Evolutionary conservation across 169 alveolate species (phyloP), one percentile per base, ranked within the genome.

Genomic region (Hammondia hammondi): DNA sequence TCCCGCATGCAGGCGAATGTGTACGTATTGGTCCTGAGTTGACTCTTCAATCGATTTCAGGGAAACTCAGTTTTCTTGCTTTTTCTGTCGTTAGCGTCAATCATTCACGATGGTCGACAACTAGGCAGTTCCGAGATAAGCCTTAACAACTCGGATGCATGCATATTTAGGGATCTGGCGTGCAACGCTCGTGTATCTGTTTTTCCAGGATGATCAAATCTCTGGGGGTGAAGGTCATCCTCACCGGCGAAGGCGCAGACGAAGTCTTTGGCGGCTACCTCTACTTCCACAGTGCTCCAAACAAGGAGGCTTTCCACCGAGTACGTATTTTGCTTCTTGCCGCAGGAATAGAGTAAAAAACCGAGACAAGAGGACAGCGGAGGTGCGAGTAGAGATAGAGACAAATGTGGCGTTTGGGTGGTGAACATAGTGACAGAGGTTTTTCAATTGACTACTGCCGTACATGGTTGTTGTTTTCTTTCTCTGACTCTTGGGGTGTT

Each of bases 181-280:
- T 4, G 87, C 19, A 77, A 32, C 32, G 24, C 19, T 77, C 5
- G 32, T 32, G 5, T 32, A 2, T n/a, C 27, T 17, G 9, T 77
- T 77, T 77, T 52, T 9, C 27, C 85, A 88, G 95, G 21, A 12
- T 92, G 48, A 94, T 94, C 67, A 90, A 95, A 71, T 94, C 97
- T 7, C 90, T 97, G 67, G 98, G 98, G 57, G 96, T 98, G 67
- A 98, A 97, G 94, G 97, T 97, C 96, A 98, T 98, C 39, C 94
- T 96, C 48, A 97, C 94, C 73, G 99, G 99, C 37, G 99, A 98
- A 92, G 99, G 99, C 24, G 96, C 98, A 0, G 98, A 98, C 92
- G 99, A 98, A 91, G 95, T 98, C 72, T 97, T 97, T 91, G 98
- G 98, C 43, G 98, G 99, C 29, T 97, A 97, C 94, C 95, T 97